phyloP scores from a whole-genome alignment of 2,329 filamentous ascomycete genomes.

The Alternaria ethzedia region DNA sequence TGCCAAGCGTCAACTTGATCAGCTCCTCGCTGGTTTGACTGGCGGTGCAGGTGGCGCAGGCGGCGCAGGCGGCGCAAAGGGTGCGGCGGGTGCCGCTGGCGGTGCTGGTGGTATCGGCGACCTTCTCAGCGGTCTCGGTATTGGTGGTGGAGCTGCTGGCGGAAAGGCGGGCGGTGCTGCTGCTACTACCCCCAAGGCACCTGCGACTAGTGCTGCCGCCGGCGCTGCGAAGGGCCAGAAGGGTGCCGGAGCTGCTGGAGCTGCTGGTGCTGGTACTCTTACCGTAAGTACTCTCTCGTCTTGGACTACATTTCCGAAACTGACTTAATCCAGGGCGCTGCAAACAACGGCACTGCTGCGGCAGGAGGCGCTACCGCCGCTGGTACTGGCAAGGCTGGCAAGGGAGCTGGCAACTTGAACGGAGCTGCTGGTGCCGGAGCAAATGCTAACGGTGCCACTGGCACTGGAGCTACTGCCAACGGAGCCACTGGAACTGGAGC shows the following conservation, averaged over 20 bases:
- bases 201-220: slow-evolving; percentile 1
- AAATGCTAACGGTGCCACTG: background rate
- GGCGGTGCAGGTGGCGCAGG: slow-evolving; percentile 12
- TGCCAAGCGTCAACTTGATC: background rate
- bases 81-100: slow-evolving; percentile 1
- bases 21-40: background rate
- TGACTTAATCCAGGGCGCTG: background rate
- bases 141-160: background rate
- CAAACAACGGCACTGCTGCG: slow-evolving; percentile 7
- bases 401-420: background rate
- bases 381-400: background rate
- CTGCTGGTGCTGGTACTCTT: background rate
- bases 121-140: slow-evolving; percentile 7
- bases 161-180: slow-evolving; percentile 1
- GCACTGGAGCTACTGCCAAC: background rate
- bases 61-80: slow-evolving; percentile 10
- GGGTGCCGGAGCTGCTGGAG: background rate
- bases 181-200: background rate
- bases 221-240: slow-evolving; percentile 8
- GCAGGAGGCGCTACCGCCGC: background rate
- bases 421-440: background rate
- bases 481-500: background rate
- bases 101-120: slow-evolving; percentile 1
- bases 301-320: background rate
- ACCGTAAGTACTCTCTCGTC: background rate